Percentiles rank a stretch among this genome's conserved stretches.
Conservation (phyloP, 2,329 filamentous ascomycete genomes). For the Chaetomium sp. region DNA sequence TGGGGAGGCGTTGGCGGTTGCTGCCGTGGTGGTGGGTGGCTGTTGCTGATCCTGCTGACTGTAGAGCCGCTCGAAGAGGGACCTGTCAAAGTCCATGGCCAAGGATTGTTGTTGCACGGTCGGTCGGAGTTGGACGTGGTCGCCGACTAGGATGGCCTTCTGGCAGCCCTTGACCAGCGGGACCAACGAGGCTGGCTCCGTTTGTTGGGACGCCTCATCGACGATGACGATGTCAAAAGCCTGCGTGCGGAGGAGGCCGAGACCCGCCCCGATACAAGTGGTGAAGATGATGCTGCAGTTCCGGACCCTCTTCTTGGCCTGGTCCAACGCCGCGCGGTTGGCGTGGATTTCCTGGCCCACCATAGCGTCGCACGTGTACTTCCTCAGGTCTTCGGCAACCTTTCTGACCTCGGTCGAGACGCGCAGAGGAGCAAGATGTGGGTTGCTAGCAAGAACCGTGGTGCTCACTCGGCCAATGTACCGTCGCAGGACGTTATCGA, state of each 20-base stretch:
- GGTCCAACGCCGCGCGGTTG: conserved; percentile 38
- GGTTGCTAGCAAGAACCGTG: neutral
- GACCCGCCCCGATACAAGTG: conserved; percentile 47
- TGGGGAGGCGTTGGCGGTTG: neutral
- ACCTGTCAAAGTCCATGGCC: conserved; percentile 44
- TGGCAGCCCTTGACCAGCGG: conserved; percentile 47
- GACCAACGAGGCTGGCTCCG: conserved; percentile 46
- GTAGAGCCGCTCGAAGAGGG: conserved; percentile 49
- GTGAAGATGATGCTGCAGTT: conserved; percentile 46
- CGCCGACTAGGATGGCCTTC: conserved; percentile 49
- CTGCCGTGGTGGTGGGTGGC: neutral
- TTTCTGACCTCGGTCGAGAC: conserved; percentile 42
- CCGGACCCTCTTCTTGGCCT: conserved; percentile 45
- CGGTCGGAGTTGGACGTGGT: conserved; percentile 50
- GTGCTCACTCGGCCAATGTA: conserved; percentile 34
- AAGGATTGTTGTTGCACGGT: conserved; percentile 44
- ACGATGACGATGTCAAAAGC: conserved; percentile 47
- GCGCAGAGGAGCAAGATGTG: conserved; percentile 29
- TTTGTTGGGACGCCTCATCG: conserved; percentile 52
- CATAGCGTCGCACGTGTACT: conserved; percentile 44
- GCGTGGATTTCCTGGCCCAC: conserved; percentile 37
- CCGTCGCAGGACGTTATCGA: conserved; percentile 47
- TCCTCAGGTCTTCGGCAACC: conserved; percentile 40
- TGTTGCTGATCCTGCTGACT: conserved; percentile 30
- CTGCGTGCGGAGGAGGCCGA: conserved; percentile 46